A percentile compares a stretch with the other conserved stretches of the same genome.
These are phyloP conservation scores for Sarocladium oryzae DNA, from an alignment of 2,329 filamentous ascomycete genomes.

Conservation along the genomic window DNA sequence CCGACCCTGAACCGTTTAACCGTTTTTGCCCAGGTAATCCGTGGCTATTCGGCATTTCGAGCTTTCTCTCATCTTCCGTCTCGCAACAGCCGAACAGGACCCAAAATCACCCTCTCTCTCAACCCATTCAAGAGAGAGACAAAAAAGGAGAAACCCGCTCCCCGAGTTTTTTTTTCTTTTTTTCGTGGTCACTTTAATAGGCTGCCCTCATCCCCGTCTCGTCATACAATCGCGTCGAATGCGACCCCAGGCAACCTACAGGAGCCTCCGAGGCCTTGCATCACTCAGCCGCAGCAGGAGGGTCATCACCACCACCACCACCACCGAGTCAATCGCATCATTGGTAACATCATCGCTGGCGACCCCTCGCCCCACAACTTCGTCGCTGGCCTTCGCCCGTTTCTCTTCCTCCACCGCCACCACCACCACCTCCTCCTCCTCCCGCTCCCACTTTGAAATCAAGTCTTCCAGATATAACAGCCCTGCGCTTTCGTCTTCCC, in stretches of 20 bases:
- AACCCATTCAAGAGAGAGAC: too few species aligned
- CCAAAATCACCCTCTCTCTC: too few species aligned
- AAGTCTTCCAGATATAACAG: background rate
- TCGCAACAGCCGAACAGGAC: too few species aligned
- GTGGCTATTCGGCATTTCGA: too few species aligned
- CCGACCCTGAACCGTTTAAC: too few species aligned
- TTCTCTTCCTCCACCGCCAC: background rate
- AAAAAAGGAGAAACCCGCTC: too few species aligned
- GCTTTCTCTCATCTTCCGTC: too few species aligned
- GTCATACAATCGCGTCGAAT: background rate
- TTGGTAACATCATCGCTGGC: constrained; percentile 2
- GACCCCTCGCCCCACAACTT: constrained; percentile 3
- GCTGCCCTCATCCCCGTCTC: too few species aligned
- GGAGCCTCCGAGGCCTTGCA: constrained; percentile 1
- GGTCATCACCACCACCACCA: background rate
- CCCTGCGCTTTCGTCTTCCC: background rate
- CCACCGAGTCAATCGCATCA: background rate
- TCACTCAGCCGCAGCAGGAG: background rate
- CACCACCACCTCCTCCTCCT: background rate
- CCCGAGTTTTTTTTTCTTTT: too few species aligned
- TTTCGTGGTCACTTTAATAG: too few species aligned
- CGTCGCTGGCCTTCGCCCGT: background rate
- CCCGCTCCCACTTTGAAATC: too few species aligned
- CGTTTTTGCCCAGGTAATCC: too few species aligned
- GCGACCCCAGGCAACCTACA: background rate